Percentiles rank a stretch among this genome's conserved stretches.
phyloP scores from a whole-genome alignment of 192 early-diverging fungal species.

The Coemansia sp. region DNA sequence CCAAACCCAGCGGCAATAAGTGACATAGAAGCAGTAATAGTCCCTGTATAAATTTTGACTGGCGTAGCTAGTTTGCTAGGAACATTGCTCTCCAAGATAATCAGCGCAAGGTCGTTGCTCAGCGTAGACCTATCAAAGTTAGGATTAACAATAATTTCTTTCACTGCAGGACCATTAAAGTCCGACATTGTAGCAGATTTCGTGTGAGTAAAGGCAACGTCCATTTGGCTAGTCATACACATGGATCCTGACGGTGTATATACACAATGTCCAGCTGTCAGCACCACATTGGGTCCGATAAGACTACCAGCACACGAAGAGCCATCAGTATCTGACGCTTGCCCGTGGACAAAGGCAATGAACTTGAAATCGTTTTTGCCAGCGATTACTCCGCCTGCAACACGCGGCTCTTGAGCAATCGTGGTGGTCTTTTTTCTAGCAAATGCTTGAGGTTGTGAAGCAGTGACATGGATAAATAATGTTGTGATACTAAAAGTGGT shows the following conservation, averaged over 20 bases:
- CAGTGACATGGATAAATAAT: not conserved
- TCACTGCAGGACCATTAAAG: conserved; percentile 14
- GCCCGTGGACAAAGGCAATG: conserved; percentile 23
- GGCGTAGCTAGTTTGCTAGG: conserved; percentile 11
- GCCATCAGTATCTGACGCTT: not conserved
- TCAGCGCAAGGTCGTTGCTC: conserved; percentile 33
- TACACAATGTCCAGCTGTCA: conserved; percentile 50
- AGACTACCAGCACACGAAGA: conserved; percentile 39
- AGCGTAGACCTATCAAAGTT: conserved; percentile 13
- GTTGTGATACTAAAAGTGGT: not conserved
- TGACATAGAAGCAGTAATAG: not conserved
- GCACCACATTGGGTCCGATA: conserved; percentile 45
- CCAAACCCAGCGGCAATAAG: conserved; percentile 38
- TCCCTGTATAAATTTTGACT: conserved; percentile 19
- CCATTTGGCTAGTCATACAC: conserved; percentile 2
- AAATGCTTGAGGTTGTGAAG: not conserved
- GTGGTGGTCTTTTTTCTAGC: not conserved
- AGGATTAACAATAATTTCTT: conserved; percentile 11
- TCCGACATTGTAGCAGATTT: not conserved
- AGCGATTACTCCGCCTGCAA: conserved; percentile 31
- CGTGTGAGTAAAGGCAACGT: conserved; percentile 19
- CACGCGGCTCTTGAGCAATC: conserved; percentile 4
- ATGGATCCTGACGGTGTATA: not conserved
- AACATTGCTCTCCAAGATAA: conserved; percentile 22
- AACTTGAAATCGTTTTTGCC: conserved; percentile 13